These are phyloP conservation scores for Massarina eburnea DNA, from an alignment of 2,329 filamentous ascomycete species.

Conservation along the genomic window DNA sequence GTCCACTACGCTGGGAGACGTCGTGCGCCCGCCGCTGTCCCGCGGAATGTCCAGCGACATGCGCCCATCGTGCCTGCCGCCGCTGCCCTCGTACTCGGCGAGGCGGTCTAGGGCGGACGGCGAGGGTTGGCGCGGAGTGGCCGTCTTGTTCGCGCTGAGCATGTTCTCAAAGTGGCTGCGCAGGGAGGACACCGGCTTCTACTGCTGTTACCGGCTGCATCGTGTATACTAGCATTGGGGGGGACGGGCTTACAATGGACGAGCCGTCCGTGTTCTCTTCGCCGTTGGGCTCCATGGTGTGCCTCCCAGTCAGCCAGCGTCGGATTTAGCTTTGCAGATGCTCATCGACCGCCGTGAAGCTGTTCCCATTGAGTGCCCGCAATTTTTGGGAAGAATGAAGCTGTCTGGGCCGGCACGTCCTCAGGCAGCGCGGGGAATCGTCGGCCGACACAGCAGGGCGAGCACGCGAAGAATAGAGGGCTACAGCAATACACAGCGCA, in stretches of 20 bases:
- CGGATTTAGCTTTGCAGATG: slow-evolving; percentile 31
- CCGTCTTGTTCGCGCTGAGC: slow-evolving; percentile 44
- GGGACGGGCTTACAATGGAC: slow-evolving; percentile 64
- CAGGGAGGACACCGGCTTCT: slow-evolving; percentile 82
- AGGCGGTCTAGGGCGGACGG: slow-evolving; percentile 37
- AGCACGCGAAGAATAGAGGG: slow-evolving; percentile 4
- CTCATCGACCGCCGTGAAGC: slow-evolving; percentile 33
- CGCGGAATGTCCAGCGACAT: slow-evolving; percentile 48
- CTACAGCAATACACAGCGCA: too few species aligned
- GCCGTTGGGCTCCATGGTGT: slow-evolving; percentile 36
- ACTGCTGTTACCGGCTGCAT: background rate
- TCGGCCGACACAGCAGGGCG: slow-evolving; percentile 7
- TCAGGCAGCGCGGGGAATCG: slow-evolving; percentile 20
- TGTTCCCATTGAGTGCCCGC: slow-evolving; percentile 33
- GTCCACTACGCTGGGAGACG: slow-evolving; percentile 35
- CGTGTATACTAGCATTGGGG: background rate
- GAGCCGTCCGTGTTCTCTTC: slow-evolving; percentile 71
- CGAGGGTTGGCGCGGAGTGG: slow-evolving; percentile 24
- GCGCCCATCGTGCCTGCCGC: slow-evolving; percentile 34
- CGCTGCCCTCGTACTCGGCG: slow-evolving; percentile 31
- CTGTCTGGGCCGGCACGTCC: slow-evolving; percentile 12
- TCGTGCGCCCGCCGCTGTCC: slow-evolving; percentile 22
- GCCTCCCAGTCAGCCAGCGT: slow-evolving; percentile 38
- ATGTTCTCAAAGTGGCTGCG: slow-evolving; percentile 82
- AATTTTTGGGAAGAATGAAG: slow-evolving; percentile 13